Conservation (phyloP, 2,329 filamentous ascomycete species). For the Microdochium bolleyi region DNA sequence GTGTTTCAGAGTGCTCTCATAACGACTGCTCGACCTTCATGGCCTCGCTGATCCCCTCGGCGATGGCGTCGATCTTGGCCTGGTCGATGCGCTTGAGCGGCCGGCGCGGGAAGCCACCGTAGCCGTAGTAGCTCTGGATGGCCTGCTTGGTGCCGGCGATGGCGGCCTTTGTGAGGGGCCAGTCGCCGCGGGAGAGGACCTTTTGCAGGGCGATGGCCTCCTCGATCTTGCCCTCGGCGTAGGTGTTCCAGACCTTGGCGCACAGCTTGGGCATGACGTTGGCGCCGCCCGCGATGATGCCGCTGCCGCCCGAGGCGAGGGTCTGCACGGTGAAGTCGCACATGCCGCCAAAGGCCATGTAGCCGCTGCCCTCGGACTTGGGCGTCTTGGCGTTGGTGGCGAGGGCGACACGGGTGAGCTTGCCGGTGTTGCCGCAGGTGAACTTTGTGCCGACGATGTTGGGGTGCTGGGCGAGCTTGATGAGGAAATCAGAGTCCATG, state of each 20-base stretch:
- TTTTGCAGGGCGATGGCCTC: slow-evolving; percentile 72
- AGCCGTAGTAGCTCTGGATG: slow-evolving; percentile 73
- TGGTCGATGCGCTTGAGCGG: slow-evolving; percentile 61
- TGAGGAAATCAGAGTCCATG: slow-evolving; percentile 82
- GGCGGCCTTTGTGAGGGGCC: slow-evolving; percentile 73
- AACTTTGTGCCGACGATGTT: slow-evolving; percentile 89
- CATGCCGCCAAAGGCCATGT: slow-evolving; percentile 83
- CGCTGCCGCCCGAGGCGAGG: slow-evolving; percentile 67
- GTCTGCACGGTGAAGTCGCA: slow-evolving; percentile 84
- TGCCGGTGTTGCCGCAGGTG: slow-evolving; percentile 85
- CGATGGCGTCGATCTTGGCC: slow-evolving; percentile 42
- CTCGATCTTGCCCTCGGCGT: slow-evolving; percentile 61
- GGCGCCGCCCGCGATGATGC: slow-evolving; percentile 78
- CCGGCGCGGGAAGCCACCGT: slow-evolving; percentile 67
- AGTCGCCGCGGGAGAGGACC: slow-evolving; percentile 70
- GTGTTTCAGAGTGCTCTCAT: too few species aligned
- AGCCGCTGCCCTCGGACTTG: slow-evolving; percentile 49
- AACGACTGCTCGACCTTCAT: slow-evolving; percentile 57
- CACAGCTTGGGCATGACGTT: slow-evolving; percentile 82
- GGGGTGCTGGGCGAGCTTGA: slow-evolving; percentile 68
- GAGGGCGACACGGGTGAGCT: slow-evolving; percentile 72
- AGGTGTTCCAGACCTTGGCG: slow-evolving; percentile 71
- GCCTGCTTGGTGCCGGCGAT: slow-evolving; percentile 83
- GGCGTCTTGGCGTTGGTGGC: slow-evolving; percentile 66
- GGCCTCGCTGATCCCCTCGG: slow-evolving; percentile 50